Conservation (phyloP, 2,329 filamentous ascomycete genomes). For the Phyllosticta capitalensis region DNA sequence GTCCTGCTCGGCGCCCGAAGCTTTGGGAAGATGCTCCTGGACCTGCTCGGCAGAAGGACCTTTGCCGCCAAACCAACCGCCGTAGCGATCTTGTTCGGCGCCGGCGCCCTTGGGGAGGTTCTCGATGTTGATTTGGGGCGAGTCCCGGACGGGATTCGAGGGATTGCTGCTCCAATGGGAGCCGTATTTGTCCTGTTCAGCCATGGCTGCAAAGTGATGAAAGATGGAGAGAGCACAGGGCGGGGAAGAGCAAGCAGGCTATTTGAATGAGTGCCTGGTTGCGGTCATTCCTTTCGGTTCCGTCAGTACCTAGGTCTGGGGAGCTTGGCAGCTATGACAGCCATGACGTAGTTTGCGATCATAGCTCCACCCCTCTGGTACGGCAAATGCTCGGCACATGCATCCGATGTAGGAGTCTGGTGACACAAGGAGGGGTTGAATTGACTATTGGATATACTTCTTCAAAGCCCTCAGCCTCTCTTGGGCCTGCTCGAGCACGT, state of each 20-base stretch:
- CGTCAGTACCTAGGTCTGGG: constrained; percentile 42
- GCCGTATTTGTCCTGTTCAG: constrained; percentile 11
- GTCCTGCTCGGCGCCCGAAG: constrained; percentile 2
- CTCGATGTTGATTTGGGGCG: constrained; percentile 3
- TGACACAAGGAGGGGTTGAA: background rate
- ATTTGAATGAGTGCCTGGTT: background rate
- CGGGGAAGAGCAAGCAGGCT: background rate
- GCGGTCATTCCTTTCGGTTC: constrained; percentile 37
- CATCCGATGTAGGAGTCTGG: background rate
- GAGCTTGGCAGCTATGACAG: too few species aligned
- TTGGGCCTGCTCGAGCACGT: constrained; percentile 50
- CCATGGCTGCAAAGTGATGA: constrained; percentile 2
- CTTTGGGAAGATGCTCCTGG: background rate
- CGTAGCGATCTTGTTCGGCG: constrained; percentile 11
- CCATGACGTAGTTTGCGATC: constrained; percentile 8
- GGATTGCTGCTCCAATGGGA: constrained; percentile 8
- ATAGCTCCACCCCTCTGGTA: constrained; percentile 5
- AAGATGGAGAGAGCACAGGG: background rate
- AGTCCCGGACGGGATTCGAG: constrained; percentile 6
- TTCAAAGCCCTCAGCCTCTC: constrained; percentile 39
- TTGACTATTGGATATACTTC: constrained; percentile 7
- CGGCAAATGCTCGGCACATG: background rate
- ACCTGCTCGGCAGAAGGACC: constrained; percentile 5
- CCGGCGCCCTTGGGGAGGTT: constrained; percentile 9
- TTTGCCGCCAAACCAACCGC: constrained; percentile 4